Evolutionary conservation across 1,284 basidiomycete genomes (phyloP), one percentile per base, ranked within the genome.

Genomic region (Heterobasidion parviporum): DNA sequence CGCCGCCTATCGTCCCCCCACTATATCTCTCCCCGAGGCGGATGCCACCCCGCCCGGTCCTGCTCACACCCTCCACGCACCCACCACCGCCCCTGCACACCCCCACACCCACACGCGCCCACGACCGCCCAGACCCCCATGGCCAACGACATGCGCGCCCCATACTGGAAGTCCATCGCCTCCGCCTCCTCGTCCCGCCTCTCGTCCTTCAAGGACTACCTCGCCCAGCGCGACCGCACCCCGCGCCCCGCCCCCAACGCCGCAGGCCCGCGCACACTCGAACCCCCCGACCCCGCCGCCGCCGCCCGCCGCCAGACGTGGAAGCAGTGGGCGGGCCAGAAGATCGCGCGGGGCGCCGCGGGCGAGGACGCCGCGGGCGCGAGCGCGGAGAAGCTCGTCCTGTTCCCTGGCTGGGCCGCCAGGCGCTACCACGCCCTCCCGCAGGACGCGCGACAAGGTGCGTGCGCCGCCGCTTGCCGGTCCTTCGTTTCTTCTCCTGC

Each of bases 281-380:
- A 41, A 6, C 10, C n/a, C n/a, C 26, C 57, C 0, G 61, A 63
- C 1, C 18, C n/a, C n/a, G n/a, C n/a, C n/a, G 62, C 64, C 7
- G 56, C 56, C 20, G 52, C 60, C 35, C 61, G 61, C 38, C 68
- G 64, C 52, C 71, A 73, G 52, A 67, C 67, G 2, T 77, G 73
- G 75, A 61, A 71, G 41, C 71, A 74, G 54, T 81, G 79, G 77
- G 75, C 76, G 5, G 71, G 72, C n/a, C 73, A 76, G 61, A 79
- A 73, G 65, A 65, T 77, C 10, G 46, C 52, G 34, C 57, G 47
- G 50, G 54, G 56, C 35, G 41, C 50, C 26, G 26, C 50, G 8
- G 32, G 50, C 35, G 59, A 57, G 56, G 69, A 56, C 57, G 59
- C 57, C 54, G 65, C 56, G 46, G 52, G 52, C 54, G 59, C 52